phyloP scores from a whole-genome alignment of 2,329 filamentous ascomycete species.

The Aureobasidium melanogenum region DNA sequence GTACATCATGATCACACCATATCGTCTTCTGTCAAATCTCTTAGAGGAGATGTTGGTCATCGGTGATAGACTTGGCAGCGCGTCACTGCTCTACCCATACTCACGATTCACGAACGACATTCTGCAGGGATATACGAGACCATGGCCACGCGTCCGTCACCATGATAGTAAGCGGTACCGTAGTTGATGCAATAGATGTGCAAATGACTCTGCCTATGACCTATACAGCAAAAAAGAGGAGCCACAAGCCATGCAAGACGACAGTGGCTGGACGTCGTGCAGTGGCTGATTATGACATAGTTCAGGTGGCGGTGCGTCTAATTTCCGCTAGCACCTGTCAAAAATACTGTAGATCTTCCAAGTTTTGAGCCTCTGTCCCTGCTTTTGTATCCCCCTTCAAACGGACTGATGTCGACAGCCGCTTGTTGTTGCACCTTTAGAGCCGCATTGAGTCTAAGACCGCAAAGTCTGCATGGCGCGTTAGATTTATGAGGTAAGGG shows the following conservation, averaged over 20 bases:
- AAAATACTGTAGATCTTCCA: slow-evolving; percentile 6
- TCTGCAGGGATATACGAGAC: neutral
- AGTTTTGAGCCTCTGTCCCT: slow-evolving; percentile 4
- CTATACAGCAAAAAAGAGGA: neutral
- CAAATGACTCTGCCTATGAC: neutral
- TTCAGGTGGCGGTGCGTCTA: neutral
- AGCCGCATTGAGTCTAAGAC: neutral
- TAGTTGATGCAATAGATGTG: neutral
- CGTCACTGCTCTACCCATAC: neutral
- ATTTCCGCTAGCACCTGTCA: slow-evolving; percentile 9
- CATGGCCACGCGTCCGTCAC: neutral
- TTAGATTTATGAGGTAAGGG: neutral
- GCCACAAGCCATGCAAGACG: neutral
- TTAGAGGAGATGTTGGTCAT: neutral
- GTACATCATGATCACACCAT: neutral
- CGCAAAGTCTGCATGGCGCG: neutral
- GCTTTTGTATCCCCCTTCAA: neutral
- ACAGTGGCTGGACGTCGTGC: neutral
- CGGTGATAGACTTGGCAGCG: neutral
- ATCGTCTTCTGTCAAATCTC: neutral
- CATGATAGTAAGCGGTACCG: neutral
- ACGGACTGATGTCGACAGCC: neutral
- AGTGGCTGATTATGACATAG: slow-evolving; percentile 3
- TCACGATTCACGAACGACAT: neutral
- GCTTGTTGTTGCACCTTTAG: neutral